Conservation (phyloP, 768 basidiomycete genomes). For the Rossbeevera mucosa region DNA sequence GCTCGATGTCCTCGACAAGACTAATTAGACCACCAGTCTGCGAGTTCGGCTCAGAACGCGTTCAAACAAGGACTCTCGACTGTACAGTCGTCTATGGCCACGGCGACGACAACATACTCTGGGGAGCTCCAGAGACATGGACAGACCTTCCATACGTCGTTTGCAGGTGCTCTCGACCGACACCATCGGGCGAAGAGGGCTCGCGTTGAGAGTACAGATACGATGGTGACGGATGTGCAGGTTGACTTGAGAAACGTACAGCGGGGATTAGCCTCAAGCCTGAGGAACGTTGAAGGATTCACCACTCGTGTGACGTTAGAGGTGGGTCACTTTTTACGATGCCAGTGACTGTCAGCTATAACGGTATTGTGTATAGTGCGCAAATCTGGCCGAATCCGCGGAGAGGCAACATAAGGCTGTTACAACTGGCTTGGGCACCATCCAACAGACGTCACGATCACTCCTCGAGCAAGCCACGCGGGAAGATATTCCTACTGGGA, state of each 20-base stretch:
- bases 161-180: conserved; percentile 55
- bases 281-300: conserved; percentile 43
- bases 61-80: conserved; percentile 40
- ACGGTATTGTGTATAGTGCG: conserved; percentile 32
- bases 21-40: conserved; percentile 35
- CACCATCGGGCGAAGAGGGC: conserved; percentile 62
- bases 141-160: conserved; percentile 41
- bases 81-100: conserved; percentile 42
- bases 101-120: conserved; percentile 48
- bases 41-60: conserved; percentile 35
- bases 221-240: conserved; percentile 46
- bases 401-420: conserved; percentile 43
- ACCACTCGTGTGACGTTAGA: conserved; percentile 43
- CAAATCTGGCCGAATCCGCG: conserved; percentile 36
- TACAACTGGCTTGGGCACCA: conserved; percentile 39
- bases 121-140: conserved; percentile 48
- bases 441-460: conserved; percentile 47
- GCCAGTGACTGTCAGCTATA: background rate
- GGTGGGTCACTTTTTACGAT: conserved; percentile 34
- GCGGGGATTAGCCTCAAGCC: conserved; percentile 45
- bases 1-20: background rate
- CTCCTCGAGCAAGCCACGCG: conserved; percentile 55
- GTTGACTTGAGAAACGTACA: conserved; percentile 50
- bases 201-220: conserved; percentile 54
- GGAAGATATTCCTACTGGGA: conserved; percentile 64